Evolutionary conservation across 208 protist species (phyloP).

Genomic region (Vickermania spadyakhi): DNA sequence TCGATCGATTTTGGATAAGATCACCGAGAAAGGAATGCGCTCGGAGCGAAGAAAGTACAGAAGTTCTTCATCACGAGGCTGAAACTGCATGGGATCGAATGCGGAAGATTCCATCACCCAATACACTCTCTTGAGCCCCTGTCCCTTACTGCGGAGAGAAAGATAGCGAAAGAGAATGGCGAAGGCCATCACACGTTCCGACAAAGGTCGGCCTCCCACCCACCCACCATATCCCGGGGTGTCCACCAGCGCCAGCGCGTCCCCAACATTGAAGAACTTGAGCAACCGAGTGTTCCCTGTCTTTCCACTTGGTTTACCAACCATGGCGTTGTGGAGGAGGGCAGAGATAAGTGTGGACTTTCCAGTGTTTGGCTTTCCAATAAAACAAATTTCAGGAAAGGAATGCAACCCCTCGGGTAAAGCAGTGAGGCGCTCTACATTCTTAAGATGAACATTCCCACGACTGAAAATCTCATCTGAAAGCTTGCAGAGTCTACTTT

Average conservation of each 20-base stretch:
- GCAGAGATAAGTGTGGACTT: slow-evolving; percentile 83
- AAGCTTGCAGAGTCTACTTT: neutral
- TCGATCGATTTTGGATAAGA: slow-evolving; percentile 80
- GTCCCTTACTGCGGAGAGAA: slow-evolving; percentile 50
- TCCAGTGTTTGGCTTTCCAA: slow-evolving; percentile 80
- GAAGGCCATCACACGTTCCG: slow-evolving; percentile 53
- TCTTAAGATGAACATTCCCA: slow-evolving; percentile 80
- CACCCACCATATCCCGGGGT: slow-evolving; percentile 86
- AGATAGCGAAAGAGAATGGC: slow-evolving; percentile 81
- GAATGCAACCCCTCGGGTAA: slow-evolving; percentile 84
- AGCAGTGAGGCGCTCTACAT: slow-evolving; percentile 55
- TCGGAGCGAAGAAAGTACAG: slow-evolving; percentile 56
- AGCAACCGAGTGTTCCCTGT: slow-evolving; percentile 67
- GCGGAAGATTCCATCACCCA: slow-evolving; percentile 70
- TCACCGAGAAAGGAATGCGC: slow-evolving; percentile 68
- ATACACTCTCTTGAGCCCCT: slow-evolving; percentile 77
- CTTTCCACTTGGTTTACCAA: slow-evolving; percentile 34
- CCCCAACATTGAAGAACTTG: slow-evolving; percentile 88
- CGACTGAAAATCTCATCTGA: slow-evolving; percentile 74
- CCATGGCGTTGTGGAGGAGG: slow-evolving; percentile 62
- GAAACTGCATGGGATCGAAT: neutral
- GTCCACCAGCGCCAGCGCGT: slow-evolving; percentile 77
- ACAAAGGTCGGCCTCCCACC: slow-evolving; percentile 14
- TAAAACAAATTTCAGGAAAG: slow-evolving; percentile 86
- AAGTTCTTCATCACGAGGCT: slow-evolving; percentile 70